Conservation (phyloP, 2,329 filamentous ascomycete genomes). For the Chrysoporthe deuterocubensis region DNA sequence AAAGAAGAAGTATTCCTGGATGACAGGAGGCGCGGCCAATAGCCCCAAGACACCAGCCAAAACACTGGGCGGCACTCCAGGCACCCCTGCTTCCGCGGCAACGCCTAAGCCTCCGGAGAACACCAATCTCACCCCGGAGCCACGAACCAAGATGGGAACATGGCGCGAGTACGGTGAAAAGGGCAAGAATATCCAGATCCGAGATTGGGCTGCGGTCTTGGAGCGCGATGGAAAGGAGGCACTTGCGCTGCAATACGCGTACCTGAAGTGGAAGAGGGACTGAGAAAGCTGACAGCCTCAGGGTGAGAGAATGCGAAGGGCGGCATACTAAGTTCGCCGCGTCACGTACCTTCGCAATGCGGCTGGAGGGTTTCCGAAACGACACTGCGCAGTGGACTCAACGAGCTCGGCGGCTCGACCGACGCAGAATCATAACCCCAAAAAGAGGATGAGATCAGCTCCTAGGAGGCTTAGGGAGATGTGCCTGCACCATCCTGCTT, state of each 20-base stretch:
- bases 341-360: background rate
- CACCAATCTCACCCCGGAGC: conserved; percentile 57
- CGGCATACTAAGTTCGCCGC: background rate
- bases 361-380: background rate
- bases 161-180: conserved; percentile 80
- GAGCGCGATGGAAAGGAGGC: conserved; percentile 76
- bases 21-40: conserved; percentile 64
- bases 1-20: conserved; percentile 75
- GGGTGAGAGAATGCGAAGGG: background rate
- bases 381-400: too few relatives aligned
- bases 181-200: conserved; percentile 78
- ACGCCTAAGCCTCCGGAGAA: conserved; percentile 37
- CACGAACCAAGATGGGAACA: conserved; percentile 68
- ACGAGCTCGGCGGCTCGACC: background rate
- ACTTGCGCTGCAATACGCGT: conserved; percentile 64
- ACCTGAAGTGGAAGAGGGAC: conserved; percentile 54
- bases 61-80: conserved; percentile 35
- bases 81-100: conserved; percentile 25
- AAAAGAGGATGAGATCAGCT: background rate
- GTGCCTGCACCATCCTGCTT: background rate
- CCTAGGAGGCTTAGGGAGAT: background rate
- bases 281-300: conserved; percentile 39
- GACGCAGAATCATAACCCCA: background rate
- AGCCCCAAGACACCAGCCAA: conserved; percentile 42
- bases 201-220: conserved; percentile 79